These are phyloP conservation scores for Fusarium continuum DNA, from an alignment of 2,329 filamentous ascomycete genomes.

Conservation along the genomic window DNA sequence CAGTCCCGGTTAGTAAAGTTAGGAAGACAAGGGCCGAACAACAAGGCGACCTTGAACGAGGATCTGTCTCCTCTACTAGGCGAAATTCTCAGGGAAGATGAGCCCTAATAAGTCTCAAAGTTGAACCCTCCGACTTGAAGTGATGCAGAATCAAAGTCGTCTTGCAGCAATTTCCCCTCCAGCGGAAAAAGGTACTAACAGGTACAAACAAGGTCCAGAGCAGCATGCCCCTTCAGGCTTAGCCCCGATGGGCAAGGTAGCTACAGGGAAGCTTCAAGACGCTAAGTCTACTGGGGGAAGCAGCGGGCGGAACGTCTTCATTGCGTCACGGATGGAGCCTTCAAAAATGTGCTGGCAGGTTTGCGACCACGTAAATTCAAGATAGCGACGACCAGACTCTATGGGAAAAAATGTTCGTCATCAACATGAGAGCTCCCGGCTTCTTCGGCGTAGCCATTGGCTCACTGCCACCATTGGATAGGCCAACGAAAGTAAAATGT, in stretches of 20 bases:
- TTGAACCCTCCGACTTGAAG: not conserved
- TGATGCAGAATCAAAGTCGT: conserved; percentile 2
- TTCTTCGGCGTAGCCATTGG: conserved; percentile 15
- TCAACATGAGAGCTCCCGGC: not conserved
- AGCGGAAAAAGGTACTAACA: conserved; percentile 1
- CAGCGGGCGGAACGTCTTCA: conserved; percentile 13
- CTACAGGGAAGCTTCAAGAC: conserved; percentile 32
- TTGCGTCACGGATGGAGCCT: conserved; percentile 38
- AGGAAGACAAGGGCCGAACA: not conserved
- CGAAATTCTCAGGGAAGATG: conserved; percentile 3
- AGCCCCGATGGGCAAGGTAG: conserved; percentile 16
- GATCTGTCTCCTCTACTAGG: no score
- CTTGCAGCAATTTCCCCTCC: conserved; percentile 1
- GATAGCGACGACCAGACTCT: not conserved
- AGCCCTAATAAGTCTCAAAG: not conserved
- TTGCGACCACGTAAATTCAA: conserved; percentile 23
- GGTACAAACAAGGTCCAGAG: conserved; percentile 1
- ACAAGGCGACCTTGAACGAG: not conserved
- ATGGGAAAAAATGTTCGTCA: conserved; percentile 19
- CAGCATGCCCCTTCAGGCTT: conserved; percentile 15
- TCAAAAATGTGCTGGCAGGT: conserved; percentile 9
- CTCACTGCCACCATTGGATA: not conserved
- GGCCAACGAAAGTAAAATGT: not conserved
- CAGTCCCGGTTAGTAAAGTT: not conserved
- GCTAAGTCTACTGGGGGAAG: conserved; percentile 26